Evolutionary conservation across 768 basidiomycete species (phyloP), one percentile per base, ranked within the genome.

Genomic region (Trametes cubensis): DNA sequence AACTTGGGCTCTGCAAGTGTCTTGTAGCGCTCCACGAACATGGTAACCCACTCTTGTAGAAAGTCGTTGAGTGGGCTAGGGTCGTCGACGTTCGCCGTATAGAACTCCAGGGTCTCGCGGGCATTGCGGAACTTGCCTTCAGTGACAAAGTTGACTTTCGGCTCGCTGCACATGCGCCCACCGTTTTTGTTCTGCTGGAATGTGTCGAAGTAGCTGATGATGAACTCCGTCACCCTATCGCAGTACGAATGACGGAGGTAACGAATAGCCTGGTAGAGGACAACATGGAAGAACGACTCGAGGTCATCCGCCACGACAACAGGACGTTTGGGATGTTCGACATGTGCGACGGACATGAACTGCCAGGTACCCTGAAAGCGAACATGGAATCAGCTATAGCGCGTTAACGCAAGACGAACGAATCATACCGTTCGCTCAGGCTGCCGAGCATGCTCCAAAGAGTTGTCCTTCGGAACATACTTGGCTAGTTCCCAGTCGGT

Each of bases 201-300:
- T 17, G 11, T 44, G 25, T 50, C 39, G 28, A 58, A 58, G 57
- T 58, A 58, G 14, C 41, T 7, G 14, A 30, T 17, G 50, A 52
- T 34, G 25, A 55, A 49, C 2, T 20, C 30, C 2, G 21, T 8
- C 10, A 18, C 7, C 5, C 41, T 39, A 34, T 53, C 25, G 17
- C 3, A 15, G 13, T 44, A 8, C 2, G 17, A 52, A 41, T 60
- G 40, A 18, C 20, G 58, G 18, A 60, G 13, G 34, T 26, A 44
- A 13, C 42, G 47, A n/a, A 60, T n/a, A 8, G 41, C 50, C 25
- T 45, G 25, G 50, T 25, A 52, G 11, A 60, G 26, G 4, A 53
- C 40, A 21, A 60, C 58, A 34, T 60, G 47, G 41, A 53, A 30
- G 34, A 52, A 53, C 3, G 58, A 60, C 21, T 60, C 58, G 20